Base-by-base conservation (phyloP, 305 asterid species). In the Fraxinus ornus region DNA sequence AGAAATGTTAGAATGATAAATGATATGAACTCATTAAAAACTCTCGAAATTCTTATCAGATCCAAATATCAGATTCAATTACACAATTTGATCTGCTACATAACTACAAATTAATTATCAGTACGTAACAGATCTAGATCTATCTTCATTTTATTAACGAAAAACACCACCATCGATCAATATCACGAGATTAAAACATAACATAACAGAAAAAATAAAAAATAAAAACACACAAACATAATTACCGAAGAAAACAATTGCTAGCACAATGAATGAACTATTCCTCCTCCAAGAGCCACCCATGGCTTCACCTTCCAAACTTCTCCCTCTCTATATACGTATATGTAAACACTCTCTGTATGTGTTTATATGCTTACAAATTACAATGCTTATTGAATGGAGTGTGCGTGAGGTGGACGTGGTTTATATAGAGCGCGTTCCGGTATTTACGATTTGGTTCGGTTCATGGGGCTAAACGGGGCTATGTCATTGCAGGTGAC, bases 161-260 rank as follows among this genome's bases (percentile, higher is more conserved):
- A 28, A 32, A 78, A 55, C 37, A n/a, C 7, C 21, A 10, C 35
- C 37, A 12, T 47, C 9, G 33, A 68, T 68, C 22, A 60, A 78
- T 10, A 35, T 44, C 22, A 57, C 44, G 1, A n/a, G 76, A n/a
- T 33, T 32, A 35, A 32, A n/a, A 71, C 5, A 71, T 17, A 33
- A 72, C 6, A 72, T 35, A 6, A 32, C 32, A 71, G 12, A 33
- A 30, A 32, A 35, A 35, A 71, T 30, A 5, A 72, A 13, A 5
- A 32, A 15, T 10, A 5, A 13, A 30, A 70, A 68, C 37, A 30
- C 36, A 76, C 19, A 9, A 2, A 5, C 64, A 7, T 2, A 32
- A 28, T 68, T 71, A 89, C 90, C 89, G 75, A 85, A 75, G 39
- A 89, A 60, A 78, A 87, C 86, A 83, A 87, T 85, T 17, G 84